Base-by-base conservation (phyloP, 2,329 filamentous ascomycete species). In the Phaeosphaeria sp. region DNA sequence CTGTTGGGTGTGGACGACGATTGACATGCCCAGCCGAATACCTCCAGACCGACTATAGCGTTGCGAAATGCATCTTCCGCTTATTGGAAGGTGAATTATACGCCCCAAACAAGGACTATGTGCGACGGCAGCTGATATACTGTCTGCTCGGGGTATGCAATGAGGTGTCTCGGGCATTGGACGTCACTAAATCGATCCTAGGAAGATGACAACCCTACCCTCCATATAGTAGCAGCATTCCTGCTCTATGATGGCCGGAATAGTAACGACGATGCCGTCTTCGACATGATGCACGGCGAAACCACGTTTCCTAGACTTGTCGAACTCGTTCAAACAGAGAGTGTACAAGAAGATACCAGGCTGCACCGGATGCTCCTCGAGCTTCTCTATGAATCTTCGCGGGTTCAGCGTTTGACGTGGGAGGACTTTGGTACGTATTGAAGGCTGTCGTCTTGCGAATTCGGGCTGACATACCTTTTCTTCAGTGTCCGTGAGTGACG, bases 371-470 rank as follows among this genome's bases (percentile, higher is more conserved):
- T 95, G 60, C 82, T 98, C 52, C 83, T 99, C 69, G 91, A 97
- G 77, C 81, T 99, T 55, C 85, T 97, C 73, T 99, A 97, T 78
- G 95, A 98, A 81, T 97, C 97, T 90, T 93, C 92, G 46, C 87
- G 96, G 59, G 92, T 98, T 74, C 93, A 98, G 77, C 86, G 89
- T 62, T 80, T 99, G 58, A 89, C 86, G 54, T 80, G 85, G 59
- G 87, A 92, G 64, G 94, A 99, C 74, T 79, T 99, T 64, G 86
- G 79, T 91, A 86, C 55, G 90, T 78, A 15, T 7, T 27, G 20
- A 42, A 23, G 3, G 13, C 15, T 55, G 18, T 21, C 11, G 7
- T 30, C 50, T 20, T 4, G 4, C 18, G 21, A 17, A 27, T 1
- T 27, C 17, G 20, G 46, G 33, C 65, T 72, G 48, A 70, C 58